phyloP scores from a whole-genome alignment of 768 basidiomycete species.

The Tulasnella sp. region DNA sequence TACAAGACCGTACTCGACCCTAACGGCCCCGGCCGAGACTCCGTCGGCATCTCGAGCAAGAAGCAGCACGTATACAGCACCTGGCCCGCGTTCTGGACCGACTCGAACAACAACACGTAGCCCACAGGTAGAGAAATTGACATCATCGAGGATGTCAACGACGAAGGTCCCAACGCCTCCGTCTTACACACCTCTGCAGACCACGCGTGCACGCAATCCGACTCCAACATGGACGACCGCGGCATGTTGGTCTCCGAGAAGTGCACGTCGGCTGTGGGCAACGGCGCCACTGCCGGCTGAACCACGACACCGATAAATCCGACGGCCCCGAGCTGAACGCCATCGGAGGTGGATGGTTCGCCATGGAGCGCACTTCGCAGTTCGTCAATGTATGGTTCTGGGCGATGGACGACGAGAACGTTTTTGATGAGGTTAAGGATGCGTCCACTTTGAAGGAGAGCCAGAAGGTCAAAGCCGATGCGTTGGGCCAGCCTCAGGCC shows the following conservation, averaged over 20 bases:
- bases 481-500: slow-evolving; percentile 27
- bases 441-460: not conserved
- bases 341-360: slow-evolving; percentile 26
- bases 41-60: slow-evolving; percentile 53
- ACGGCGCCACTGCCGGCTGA: slow-evolving; percentile 21
- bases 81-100: slow-evolving; percentile 46
- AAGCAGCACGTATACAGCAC: slow-evolving; percentile 47
- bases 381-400: slow-evolving; percentile 23
- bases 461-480: not conserved
- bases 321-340: slow-evolving; percentile 28
- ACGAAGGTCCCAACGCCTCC: slow-evolving; percentile 23
- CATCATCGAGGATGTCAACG: slow-evolving; percentile 36
- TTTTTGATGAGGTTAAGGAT: slow-evolving; percentile 8
- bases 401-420: slow-evolving; percentile 13
- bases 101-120: slow-evolving; percentile 39
- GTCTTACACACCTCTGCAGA: slow-evolving; percentile 35
- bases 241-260: not conserved
- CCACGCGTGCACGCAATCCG: slow-evolving; percentile 54
- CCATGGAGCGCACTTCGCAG: not conserved
- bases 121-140: slow-evolving; percentile 41
- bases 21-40: slow-evolving; percentile 54
- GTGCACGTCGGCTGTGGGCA: not conserved
- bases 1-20: slow-evolving; percentile 45
- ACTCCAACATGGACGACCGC: slow-evolving; percentile 27
- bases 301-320: not conserved